Base-by-base conservation (phyloP, 192 early-diverging fungal genomes). In the Umbelopsis isabellina region DNA sequence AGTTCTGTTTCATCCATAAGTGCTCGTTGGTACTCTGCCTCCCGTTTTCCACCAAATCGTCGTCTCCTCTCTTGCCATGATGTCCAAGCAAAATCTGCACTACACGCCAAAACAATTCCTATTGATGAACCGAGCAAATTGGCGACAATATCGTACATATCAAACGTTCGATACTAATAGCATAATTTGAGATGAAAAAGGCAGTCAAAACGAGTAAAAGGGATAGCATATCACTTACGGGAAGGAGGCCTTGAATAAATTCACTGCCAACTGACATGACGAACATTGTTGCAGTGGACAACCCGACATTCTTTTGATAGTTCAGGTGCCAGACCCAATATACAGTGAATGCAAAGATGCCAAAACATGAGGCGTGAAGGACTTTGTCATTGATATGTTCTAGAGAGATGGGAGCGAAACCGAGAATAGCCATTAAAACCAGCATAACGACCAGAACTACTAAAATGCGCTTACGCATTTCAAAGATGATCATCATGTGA, bases 301-400 rank as follows among this genome's bases (percentile, higher is more conserved):
- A 46, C 1, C 67, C 22, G 16, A 76, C 64, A 64, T 80, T 76
- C 7, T 72, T 72, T n/a, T 66, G 47, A 23, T 70, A 70, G 13
- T 64, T 65, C 15, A 80, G 46, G 49, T 80, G 72, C 79, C 79
- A 80, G 15, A 80, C 13, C 37, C 46, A 73, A 52, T 73, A 80
- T 18, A 80, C 37, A 33, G 50, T 70, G n/a, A 70, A 30, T 13
- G 69, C 69, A 10, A 75, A 46, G 13, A 76, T 69, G 53, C 55
- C 75, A 71, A 80, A 80, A 21, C 61, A 49, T 20, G 46, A 20
- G 50, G 71, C 73, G 18, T 80, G 79, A n/a, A 80, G 67, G 2
- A 76, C 58, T 49, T 80, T 80, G 72, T 80, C 79, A 49, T 80
- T 80, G 22, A 80, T 58, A n/a, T 49, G 64, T 22, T 70, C 65